Conservation (phyloP, 1,284 basidiomycete species). For the Papiliotrema laurentii region DNA sequence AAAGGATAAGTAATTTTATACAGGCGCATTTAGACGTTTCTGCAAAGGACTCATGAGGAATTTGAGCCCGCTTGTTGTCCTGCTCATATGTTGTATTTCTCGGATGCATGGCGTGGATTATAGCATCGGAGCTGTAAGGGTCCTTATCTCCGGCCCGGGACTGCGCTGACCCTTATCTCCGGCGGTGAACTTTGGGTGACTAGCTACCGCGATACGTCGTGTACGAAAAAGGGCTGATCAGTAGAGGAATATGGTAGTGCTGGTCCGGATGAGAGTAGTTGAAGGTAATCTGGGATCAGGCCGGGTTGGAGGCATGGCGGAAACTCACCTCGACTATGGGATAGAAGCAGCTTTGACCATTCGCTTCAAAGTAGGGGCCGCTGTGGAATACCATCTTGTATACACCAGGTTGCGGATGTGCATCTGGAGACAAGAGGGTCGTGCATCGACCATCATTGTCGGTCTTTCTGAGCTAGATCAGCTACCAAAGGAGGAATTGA, state of each 20-base stretch:
- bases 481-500: not conserved
- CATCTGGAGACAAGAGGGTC: slow-evolving; percentile 57
- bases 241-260: slow-evolving; percentile 85
- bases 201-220: slow-evolving; percentile 87
- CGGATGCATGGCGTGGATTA: too few relatives aligned
- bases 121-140: too few relatives aligned
- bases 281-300: slow-evolving; percentile 63
- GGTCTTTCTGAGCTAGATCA: slow-evolving; percentile 48
- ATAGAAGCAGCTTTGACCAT: slow-evolving; percentile 68
- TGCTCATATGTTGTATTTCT: too few relatives aligned
- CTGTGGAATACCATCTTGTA: slow-evolving; percentile 85
- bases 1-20: slow-evolving; percentile 33
- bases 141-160: too few relatives aligned
- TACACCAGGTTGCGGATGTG: slow-evolving; percentile 54
- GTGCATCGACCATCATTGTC: slow-evolving; percentile 76
- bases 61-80: too few relatives aligned
- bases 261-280: slow-evolving; percentile 63
- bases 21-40: too few relatives aligned
- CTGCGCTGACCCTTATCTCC: too few relatives aligned
- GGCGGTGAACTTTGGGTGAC: too few relatives aligned
- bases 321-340: slow-evolving; percentile 54
- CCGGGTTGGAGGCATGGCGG: not conserved
- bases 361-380: slow-evolving; percentile 69
- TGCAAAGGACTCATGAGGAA: too few relatives aligned
- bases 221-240: slow-evolving; percentile 87